A percentile compares a stretch with the other conserved stretches of the same genome.
These are phyloP conservation scores for Aspergillus unguis DNA, from an alignment of 2,329 filamentous ascomycete species.

Conservation along the genomic window DNA sequence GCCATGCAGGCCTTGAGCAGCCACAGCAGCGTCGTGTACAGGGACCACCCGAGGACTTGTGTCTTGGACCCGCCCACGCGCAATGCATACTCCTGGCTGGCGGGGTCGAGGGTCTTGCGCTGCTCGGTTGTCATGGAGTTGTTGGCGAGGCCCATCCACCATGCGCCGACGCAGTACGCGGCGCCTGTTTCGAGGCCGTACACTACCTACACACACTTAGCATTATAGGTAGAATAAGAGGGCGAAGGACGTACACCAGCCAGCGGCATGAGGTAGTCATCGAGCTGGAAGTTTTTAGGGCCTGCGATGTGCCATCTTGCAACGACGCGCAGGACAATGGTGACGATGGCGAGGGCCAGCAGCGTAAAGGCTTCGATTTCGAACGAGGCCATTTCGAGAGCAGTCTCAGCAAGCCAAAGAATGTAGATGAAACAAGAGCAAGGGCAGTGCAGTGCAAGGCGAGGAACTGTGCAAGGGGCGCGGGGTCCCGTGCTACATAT, in stretches of 20 bases:
- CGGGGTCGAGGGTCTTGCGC: conserved; percentile 44
- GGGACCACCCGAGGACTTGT: conserved; percentile 53
- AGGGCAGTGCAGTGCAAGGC: too few relatives aligned
- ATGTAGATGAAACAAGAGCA: too few relatives aligned
- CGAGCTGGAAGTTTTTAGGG: conserved; percentile 50
- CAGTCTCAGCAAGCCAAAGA: not conserved
- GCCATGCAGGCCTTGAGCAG: conserved; percentile 55
- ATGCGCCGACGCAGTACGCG: conserved; percentile 50
- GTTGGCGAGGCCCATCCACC: conserved; percentile 53
- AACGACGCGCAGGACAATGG: conserved; percentile 52
- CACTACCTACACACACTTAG: conserved; percentile 40
- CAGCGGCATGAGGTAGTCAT: conserved; percentile 60
- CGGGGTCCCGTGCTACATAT: too few relatives aligned
- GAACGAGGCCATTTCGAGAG: conserved; percentile 30
- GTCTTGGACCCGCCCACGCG: conserved; percentile 55
- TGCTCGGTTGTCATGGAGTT: conserved; percentile 55
- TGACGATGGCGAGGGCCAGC: conserved; percentile 47
- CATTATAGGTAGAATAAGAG: not conserved
- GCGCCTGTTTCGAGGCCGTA: conserved; percentile 52
- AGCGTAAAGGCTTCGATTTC: conserved; percentile 50
- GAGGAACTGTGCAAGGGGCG: too few relatives aligned
- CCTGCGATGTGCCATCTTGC: conserved; percentile 51
- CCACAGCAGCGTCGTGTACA: conserved; percentile 53
- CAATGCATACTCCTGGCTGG: conserved; percentile 46
- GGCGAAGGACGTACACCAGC: conserved; percentile 42